Conservation (phyloP, 352 stramenopile genomes). For the Phytophthora syringae region DNA sequence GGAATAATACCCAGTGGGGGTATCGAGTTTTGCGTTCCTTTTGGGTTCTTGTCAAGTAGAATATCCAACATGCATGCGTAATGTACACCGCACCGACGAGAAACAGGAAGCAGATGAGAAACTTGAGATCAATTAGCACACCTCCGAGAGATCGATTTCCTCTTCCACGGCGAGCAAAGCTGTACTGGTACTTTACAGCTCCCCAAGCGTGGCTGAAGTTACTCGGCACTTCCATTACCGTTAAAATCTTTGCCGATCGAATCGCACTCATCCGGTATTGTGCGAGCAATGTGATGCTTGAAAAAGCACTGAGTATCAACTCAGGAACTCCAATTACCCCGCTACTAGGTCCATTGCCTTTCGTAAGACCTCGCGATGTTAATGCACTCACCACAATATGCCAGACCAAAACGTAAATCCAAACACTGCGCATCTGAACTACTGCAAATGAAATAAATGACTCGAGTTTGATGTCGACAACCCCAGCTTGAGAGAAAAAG, state of each 20-base stretch:
- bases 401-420: neutral
- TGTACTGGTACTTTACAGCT: no score
- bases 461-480: slow-evolving; percentile 29
- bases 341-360: neutral
- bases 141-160: slow-evolving; percentile 34
- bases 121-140: slow-evolving; percentile 43
- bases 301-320: neutral
- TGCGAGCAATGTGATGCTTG: neutral
- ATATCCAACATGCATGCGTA: slow-evolving; percentile 2
- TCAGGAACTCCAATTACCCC: neutral
- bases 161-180: slow-evolving; percentile 18
- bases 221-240: neutral
- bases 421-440: slow-evolving; percentile 54
- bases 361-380: neutral
- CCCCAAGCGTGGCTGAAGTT: no score
- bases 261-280: neutral
- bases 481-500: slow-evolving; percentile 37
- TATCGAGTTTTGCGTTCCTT: neutral
- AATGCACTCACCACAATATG: no score
- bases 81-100: slow-evolving; percentile 8
- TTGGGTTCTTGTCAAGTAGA: neutral
- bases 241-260: neutral
- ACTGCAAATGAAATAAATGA: slow-evolving; percentile 39
- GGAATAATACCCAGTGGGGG: slow-evolving; percentile 16
- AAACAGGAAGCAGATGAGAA: slow-evolving; percentile 31